phyloP scores from a whole-genome alignment of 2,329 filamentous ascomycete species.

The Dothidotthia symphoricarpi region DNA sequence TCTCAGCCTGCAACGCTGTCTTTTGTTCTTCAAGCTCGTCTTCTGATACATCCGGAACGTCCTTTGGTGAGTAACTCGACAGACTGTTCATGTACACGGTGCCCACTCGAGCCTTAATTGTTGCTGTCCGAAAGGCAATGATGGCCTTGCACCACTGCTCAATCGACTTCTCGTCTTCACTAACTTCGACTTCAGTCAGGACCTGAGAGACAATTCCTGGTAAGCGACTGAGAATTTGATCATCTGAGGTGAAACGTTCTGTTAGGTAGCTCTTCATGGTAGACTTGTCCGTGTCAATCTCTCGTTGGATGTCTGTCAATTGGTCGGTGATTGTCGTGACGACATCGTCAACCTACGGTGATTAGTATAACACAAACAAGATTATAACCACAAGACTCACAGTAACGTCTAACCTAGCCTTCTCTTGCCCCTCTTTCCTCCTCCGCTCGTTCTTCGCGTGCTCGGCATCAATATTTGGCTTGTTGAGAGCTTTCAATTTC shows the following conservation, averaged over 20 bases:
- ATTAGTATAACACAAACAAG: slow-evolving; percentile 1
- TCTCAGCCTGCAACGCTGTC: slow-evolving; percentile 58
- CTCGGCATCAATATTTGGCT: slow-evolving; percentile 41
- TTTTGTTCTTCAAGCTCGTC: slow-evolving; percentile 54
- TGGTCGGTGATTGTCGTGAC: slow-evolving; percentile 31
- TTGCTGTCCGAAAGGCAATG: slow-evolving; percentile 40
- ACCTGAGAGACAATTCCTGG: slow-evolving; percentile 66
- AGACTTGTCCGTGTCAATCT: slow-evolving; percentile 48
- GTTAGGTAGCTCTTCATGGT: slow-evolving; percentile 52
- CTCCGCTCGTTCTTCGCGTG: slow-evolving; percentile 40
- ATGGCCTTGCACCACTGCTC: slow-evolving; percentile 55
- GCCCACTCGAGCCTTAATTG: slow-evolving; percentile 50
- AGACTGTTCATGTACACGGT: slow-evolving; percentile 53
- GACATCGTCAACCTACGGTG: slow-evolving; percentile 30
- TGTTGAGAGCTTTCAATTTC: slow-evolving; percentile 51
- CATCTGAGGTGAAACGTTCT: slow-evolving; percentile 58
- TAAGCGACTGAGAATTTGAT: slow-evolving; percentile 63
- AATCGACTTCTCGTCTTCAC: slow-evolving; percentile 54
- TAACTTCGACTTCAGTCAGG: slow-evolving; percentile 47
- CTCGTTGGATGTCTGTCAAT: slow-evolving; percentile 47
- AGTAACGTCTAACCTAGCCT: slow-evolving; percentile 44
- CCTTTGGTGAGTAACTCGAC: slow-evolving; percentile 4
- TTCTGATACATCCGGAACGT: slow-evolving; percentile 12
- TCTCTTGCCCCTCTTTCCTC: slow-evolving; percentile 42
- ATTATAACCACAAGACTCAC: slow-evolving; percentile 10